Base-by-base conservation (phyloP, 352 stramenopile species). In the Thraustotheca clavata region DNA sequence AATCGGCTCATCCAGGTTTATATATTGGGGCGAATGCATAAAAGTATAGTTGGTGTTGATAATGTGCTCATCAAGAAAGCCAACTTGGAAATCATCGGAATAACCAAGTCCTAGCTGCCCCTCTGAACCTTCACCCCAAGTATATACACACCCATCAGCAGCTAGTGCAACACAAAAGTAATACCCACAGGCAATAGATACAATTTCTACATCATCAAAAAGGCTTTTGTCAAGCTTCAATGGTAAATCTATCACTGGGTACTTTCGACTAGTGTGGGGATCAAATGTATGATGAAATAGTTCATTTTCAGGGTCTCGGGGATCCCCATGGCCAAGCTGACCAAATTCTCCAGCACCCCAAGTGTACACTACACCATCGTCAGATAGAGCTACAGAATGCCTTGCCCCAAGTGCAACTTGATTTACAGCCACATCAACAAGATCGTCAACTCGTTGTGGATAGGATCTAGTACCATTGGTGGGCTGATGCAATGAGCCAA, bases 21-120 rank as follows among this genome's bases (percentile, higher is more conserved):
- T 72, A 0, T 80, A 74, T 27, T 73, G 77, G 3, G 79, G 79
- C 4, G 76, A 74, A n/a, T 77, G 73, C 59, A 89, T 86, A 67
- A 80, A 91, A 6, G 88, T 80, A 32, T 88, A 91, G 52, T 75
- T 89, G 60, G 76, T 89, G 27, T 80, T 73, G 36, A 80, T 80
- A 20, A 91, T 80, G 40, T 88, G 74, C 0, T 81, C 72, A 31
- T 89, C 81, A 6, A 89, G 69, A 46, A 82, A 89, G 1, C 81
- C 81, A 12, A 89, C 79, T 8, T 75, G 70, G 39, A 88, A 91
- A 16, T 70, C 69, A 57, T 91, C 77, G 3, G 73, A 75, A 49
- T 83, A 87, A 0, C 81, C 77, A 0, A 91, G 55, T 0, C 81
- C 81, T 14, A 89, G 72, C 46, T 90, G 81, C 0, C 81, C 79